A percentile compares a stretch with the other conserved stretches of the same genome.
phyloP scores from a whole-genome alignment of 2,329 filamentous ascomycete species.

The Corniculantispora saksenae region DNA sequence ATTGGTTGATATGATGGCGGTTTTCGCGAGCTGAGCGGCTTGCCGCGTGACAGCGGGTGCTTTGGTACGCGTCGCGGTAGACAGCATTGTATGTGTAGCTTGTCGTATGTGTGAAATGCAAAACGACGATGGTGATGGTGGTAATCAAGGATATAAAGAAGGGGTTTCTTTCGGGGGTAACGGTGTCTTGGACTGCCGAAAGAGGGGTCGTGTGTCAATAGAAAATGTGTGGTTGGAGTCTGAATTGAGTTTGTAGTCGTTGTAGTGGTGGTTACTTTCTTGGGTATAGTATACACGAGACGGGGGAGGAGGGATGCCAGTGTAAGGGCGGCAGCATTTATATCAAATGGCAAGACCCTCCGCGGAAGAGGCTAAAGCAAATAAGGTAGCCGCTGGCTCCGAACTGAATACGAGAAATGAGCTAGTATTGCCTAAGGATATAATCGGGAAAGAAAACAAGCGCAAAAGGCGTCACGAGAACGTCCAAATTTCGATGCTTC shows the following conservation, averaged over 20 bases:
- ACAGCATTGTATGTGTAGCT: constrained; percentile 28
- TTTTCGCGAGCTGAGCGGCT: constrained; percentile 28
- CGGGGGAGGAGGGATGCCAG: not conserved
- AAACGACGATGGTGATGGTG: not conserved
- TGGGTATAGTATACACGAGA: not conserved
- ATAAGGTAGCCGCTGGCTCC: not conserved
- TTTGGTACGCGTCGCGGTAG: constrained; percentile 28
- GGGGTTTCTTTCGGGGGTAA: not conserved
- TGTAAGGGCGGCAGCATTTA: not conserved
- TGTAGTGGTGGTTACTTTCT: not conserved
- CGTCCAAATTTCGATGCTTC: not conserved
- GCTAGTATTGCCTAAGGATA: not conserved
- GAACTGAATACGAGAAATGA: not conserved
- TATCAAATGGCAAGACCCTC: not conserved
- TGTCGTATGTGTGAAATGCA: not conserved
- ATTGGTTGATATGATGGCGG: constrained; percentile 24
- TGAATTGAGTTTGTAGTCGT: constrained; percentile 11
- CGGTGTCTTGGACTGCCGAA: not conserved
- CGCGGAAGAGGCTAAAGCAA: not conserved
- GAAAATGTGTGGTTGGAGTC: not conserved
- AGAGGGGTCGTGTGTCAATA: not conserved
- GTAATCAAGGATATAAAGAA: not conserved
- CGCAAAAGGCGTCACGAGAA: not conserved
- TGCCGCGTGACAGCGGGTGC: constrained; percentile 28
- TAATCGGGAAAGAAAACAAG: not conserved